Evolutionary conservation across 1,139 yeast genomes (phyloP), one percentile per base, ranked within the genome.

Genomic region (Saccharomyces hybrid): DNA sequence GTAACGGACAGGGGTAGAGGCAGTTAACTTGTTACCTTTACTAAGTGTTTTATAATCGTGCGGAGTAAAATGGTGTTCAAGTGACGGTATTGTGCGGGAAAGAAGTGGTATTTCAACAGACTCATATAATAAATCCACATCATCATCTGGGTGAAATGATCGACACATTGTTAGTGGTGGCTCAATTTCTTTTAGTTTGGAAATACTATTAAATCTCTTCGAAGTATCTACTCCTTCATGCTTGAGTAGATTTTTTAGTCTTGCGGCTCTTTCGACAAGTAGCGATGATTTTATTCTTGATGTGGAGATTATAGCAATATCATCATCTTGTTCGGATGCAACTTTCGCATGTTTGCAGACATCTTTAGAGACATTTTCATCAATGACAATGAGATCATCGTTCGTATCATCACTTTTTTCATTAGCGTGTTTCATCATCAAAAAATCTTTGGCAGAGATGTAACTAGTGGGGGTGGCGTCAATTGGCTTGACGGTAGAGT

Each of bases 151-250:
- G 38, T 54, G 47, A 14, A 57, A 46, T 27, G 54, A 47, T 50
- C 63, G 66, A 4, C 25, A 26, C 1, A 14, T 5, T 2, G 69
- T 65, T 34, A 60, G 54, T 2, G 69, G 67, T 1, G 63, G 50
- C 14, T 52, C 56, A 9, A 62, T 2, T 8, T 47, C 50, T 14
- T 56, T 54, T 14, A 59, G 52, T 48, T 59, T 61, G 1, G 66
- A 61, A 4, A 63, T 54, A 1, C 46, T 52, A 47, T 61, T 57
- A 3, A 44, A 47, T 14, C 66, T 54, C 11, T 54, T 54, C 16
- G 51, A 50, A 3, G 59, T 38, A 9, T 38, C 44, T 4, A 16
- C 2, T 16, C n/a, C 11, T 16, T 16, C 44, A 8, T 38, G 2
- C 44, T 38, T 16, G 25, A 16, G 25, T 4, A 38, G 13, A 11